Base-by-base conservation (phyloP, 441 rosid genomes). In the Daphne laureola region DNA sequence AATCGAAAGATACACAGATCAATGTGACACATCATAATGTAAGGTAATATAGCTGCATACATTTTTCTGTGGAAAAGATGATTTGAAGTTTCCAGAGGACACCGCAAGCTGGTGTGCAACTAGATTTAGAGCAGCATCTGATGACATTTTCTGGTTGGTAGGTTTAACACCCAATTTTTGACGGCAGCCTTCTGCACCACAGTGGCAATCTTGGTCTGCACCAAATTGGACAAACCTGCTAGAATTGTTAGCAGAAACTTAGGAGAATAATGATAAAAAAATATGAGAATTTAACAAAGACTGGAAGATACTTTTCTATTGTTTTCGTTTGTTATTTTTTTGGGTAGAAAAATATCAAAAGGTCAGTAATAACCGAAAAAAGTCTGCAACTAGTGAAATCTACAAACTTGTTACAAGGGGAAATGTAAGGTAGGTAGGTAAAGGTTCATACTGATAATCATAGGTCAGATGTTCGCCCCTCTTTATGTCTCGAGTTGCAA, bases 161-260 rank as follows among this genome's bases (percentile, higher is more conserved):
- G 95, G 90, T 68, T 86, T 94, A 54, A 84, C 96, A 48, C 99
- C 97, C 51, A 94, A 84, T 76, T 87, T 90, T 68, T 59, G 72
- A 77, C 95, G 82, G 73, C 99, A 94, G 57, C 77, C 70, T 31
- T 35, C 64, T 0, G 97, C 91, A 44, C 97, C 99, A 66, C 99
- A 94, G 54, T 87, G 94, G 61, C 99, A 94, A 61, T 83, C 97
- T 79, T 90, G 95, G 78, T 90, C 99, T 70, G 97, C 95, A 79
- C 99, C 99, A 79, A 94, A 94, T 76, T 93, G 99, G 61, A 90
- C 97, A 81, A 93, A 90, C 84, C 99, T 93, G 95, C 84, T 63
- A 76, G 65, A 68, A 54, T 58, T 62, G 75, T 87, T 75, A 88
- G 95, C 69, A 49, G 63, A 71, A 43, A 71, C 55, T 14, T 31